A percentile compares a stretch with the other conserved stretches of the same genome.
Evolutionary conservation across 352 stramenopile genomes (phyloP).

Genomic region (Pythium brachiatum): DNA sequence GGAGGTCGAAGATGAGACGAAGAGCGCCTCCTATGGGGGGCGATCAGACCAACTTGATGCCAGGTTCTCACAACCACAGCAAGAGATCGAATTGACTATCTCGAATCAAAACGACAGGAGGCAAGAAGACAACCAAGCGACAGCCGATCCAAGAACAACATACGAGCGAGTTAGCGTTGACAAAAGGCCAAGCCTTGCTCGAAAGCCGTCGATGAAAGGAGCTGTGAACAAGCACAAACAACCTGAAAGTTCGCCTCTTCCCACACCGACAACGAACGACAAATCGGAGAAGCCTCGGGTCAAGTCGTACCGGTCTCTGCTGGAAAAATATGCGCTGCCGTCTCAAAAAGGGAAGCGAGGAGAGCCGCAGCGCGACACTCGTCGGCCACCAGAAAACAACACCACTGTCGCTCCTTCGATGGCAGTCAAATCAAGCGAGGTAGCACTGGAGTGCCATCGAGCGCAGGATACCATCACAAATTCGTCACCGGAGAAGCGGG

Average conservation of each 20-base stretch:
- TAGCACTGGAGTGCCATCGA: not conserved
- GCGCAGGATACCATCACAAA: not conserved
- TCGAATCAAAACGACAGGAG: not conserved
- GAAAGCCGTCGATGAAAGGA: constrained; percentile 9
- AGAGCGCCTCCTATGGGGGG: not conserved
- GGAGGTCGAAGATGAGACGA: constrained; percentile 1
- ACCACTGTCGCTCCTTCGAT: not conserved
- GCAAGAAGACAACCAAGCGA: constrained; percentile 1
- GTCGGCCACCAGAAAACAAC: not conserved
- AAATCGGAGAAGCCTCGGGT: not conserved
- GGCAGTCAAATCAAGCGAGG: not conserved
- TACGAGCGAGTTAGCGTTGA: not conserved
- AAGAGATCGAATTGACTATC: not conserved
- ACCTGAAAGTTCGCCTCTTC: not conserved
- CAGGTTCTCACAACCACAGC: no score
- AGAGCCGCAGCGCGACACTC: not conserved
- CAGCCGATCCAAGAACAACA: not conserved
- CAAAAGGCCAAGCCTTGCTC: not conserved
- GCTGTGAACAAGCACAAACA: not conserved
- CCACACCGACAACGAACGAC: not conserved
- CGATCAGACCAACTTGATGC: not conserved
- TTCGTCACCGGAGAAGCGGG: constrained; percentile 4
- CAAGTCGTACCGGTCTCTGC: constrained; percentile 17
- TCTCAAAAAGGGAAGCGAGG: not conserved
- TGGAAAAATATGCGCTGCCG: constrained; percentile 16